Evolutionary conservation across 2,329 filamentous ascomycete genomes (phyloP).

Genomic region (Colletotrichum lupini): DNA sequence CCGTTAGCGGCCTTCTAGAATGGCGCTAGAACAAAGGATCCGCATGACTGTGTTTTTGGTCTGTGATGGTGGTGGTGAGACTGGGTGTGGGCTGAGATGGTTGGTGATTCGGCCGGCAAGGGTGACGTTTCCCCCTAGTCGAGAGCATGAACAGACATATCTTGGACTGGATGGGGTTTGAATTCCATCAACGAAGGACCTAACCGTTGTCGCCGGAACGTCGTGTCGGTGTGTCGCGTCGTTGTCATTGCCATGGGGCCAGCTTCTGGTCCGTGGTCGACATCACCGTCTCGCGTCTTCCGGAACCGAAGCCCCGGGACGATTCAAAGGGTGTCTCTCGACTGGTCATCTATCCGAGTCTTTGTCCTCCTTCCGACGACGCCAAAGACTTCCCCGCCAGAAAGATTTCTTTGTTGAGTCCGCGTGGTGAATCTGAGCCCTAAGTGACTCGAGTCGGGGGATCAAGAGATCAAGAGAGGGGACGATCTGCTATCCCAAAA

Average conservation of each 20-base stretch:
- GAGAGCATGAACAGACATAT: not conserved
- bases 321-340: not conserved
- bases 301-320: not conserved
- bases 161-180: not conserved
- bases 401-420: not conserved
- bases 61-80: slow-evolving; percentile 10
- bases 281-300: slow-evolving; percentile 2
- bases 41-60: not conserved
- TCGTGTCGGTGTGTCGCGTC: not conserved
- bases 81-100: not conserved
- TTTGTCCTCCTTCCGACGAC: not conserved
- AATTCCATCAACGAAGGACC: not conserved
- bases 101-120: not conserved
- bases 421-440: not conserved
- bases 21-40: slow-evolving; percentile 35
- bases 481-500: not conserved
- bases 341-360: no score
- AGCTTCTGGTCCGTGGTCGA: not conserved
- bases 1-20: slow-evolving; percentile 29
- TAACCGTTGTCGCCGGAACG: not conserved
- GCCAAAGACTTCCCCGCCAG: not conserved
- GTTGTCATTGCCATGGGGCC: not conserved
- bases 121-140: not conserved
- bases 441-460: not conserved
- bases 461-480: not conserved